phyloP scores from a whole-genome alignment of 495 filamentous ascomycete species.

The Daldinia decipiens region DNA sequence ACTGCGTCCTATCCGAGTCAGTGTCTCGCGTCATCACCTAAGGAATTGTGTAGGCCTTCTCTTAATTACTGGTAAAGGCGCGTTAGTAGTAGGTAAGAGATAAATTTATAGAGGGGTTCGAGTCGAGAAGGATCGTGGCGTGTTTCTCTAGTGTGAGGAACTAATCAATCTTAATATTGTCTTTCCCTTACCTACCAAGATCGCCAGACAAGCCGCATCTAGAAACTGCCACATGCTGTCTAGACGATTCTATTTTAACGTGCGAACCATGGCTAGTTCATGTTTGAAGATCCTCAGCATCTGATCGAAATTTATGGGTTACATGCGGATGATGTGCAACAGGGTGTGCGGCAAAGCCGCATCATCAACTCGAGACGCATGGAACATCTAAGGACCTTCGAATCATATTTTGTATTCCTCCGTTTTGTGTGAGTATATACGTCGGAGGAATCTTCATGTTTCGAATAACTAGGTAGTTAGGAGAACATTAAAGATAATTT shows the following conservation, averaged over 20 bases:
- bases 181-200: conserved; percentile 1
- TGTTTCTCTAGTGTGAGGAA: conserved; percentile 18
- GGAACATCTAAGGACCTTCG: conserved; percentile 28
- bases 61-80: conserved; percentile 1
- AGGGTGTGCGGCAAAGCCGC: conserved; percentile 36
- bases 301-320: conserved; percentile 44
- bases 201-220: conserved; percentile 3
- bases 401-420: conserved; percentile 10
- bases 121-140: conserved; percentile 5
- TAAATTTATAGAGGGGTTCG: neutral
- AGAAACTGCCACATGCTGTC: conserved; percentile 2
- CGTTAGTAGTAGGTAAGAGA: neutral
- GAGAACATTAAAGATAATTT: neutral
- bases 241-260: conserved; percentile 39
- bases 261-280: conserved; percentile 22
- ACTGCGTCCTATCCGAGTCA: conserved; percentile 26
- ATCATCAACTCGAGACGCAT: conserved; percentile 39
- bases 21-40: neutral
- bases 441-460: neutral
- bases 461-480: no score
- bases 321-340: conserved; percentile 43
- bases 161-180: conserved; percentile 15
- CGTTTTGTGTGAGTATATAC: conserved; percentile 9
- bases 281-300: conserved; percentile 35
- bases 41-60: conserved; percentile 8